Evolutionary conservation across 2,329 filamentous ascomycete species (phyloP).

Genomic region (Cryphonectria japonica): DNA sequence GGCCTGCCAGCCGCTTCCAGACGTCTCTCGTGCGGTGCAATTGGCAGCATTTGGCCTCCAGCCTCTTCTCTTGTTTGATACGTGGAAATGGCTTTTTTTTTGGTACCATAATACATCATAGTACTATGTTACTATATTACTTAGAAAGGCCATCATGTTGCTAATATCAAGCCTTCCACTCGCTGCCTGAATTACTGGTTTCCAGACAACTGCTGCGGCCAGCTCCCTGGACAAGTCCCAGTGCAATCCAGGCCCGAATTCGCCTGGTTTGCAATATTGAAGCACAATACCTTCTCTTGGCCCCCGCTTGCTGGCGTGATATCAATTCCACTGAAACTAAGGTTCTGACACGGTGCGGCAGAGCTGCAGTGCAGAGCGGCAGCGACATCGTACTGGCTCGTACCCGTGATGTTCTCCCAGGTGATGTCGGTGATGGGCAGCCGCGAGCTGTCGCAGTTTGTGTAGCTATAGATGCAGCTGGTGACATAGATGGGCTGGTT

Average conservation of each 20-base stretch:
- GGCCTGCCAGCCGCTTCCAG: not conserved
- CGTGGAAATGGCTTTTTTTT: not conserved
- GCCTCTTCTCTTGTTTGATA: not conserved
- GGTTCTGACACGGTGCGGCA: slow-evolving; percentile 47
- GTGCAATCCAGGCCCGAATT: slow-evolving; percentile 41
- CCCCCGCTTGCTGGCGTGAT: slow-evolving; percentile 48
- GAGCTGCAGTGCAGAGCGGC: slow-evolving; percentile 50
- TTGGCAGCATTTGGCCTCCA: not conserved
- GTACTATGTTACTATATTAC: not conserved
- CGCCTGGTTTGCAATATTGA: slow-evolving; percentile 45
- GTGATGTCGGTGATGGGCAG: slow-evolving; percentile 50
- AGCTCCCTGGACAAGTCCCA: slow-evolving; percentile 42
- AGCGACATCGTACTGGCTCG: slow-evolving; percentile 52
- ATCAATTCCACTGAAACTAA: slow-evolving; percentile 50
- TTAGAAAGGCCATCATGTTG: not conserved
- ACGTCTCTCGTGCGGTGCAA: not conserved
- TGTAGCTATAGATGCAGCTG: slow-evolving; percentile 48
- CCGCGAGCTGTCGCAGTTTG: slow-evolving; percentile 45
- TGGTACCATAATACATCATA: too few relatives aligned
- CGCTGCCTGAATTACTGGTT: slow-evolving; percentile 26
- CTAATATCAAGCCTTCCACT: not conserved
- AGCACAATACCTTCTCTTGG: slow-evolving; percentile 47
- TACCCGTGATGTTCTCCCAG: slow-evolving; percentile 55
- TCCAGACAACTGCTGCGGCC: slow-evolving; percentile 44
- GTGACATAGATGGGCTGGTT: slow-evolving; percentile 55